Conservation (phyloP, 1,284 basidiomycete species). For the Ustilago nuda region DNA sequence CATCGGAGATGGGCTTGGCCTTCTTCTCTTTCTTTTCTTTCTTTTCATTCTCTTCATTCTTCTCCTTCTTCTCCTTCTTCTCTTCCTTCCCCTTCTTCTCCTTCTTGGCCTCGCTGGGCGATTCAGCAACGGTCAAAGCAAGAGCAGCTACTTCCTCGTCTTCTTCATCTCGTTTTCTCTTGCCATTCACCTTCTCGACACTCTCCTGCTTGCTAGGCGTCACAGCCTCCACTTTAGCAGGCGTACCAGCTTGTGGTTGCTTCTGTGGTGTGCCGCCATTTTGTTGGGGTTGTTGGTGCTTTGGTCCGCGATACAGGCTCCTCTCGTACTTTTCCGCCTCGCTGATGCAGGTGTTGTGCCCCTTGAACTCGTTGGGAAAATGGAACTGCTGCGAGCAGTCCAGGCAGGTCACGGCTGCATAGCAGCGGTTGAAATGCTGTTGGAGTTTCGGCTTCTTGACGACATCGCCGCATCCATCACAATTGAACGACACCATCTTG, state of each 20-base stretch:
- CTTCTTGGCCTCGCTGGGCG: constrained; percentile 21
- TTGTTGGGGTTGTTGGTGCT: constrained; percentile 24
- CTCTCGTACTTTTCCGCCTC: constrained; percentile 69
- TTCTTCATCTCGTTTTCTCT: constrained; percentile 35
- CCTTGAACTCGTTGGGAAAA: constrained; percentile 62
- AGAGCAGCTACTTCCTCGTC: constrained; percentile 2
- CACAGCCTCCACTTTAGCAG: constrained; percentile 2
- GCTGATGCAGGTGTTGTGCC: constrained; percentile 67
- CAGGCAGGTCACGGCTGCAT: constrained; percentile 64
- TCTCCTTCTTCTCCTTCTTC: constrained; percentile 26
- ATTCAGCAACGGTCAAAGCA: not conserved
- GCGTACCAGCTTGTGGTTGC: not conserved
- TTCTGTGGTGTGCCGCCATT: constrained; percentile 26
- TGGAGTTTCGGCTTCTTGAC: constrained; percentile 69
- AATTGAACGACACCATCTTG: constrained; percentile 66
- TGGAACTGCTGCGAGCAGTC: constrained; percentile 67
- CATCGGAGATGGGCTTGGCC: not conserved
- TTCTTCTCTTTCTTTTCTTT: constrained; percentile 65
- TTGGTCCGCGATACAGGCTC: constrained; percentile 46
- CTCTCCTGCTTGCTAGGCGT: constrained; percentile 21
- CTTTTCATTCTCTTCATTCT: constrained; percentile 43
- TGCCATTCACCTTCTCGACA: constrained; percentile 19
- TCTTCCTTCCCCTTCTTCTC: constrained; percentile 30
- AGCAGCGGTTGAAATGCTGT: constrained; percentile 65
- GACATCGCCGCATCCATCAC: constrained; percentile 66